Evolutionary conservation across 768 basidiomycete species (phyloP).

Genomic region (Leccinum obscurum): DNA sequence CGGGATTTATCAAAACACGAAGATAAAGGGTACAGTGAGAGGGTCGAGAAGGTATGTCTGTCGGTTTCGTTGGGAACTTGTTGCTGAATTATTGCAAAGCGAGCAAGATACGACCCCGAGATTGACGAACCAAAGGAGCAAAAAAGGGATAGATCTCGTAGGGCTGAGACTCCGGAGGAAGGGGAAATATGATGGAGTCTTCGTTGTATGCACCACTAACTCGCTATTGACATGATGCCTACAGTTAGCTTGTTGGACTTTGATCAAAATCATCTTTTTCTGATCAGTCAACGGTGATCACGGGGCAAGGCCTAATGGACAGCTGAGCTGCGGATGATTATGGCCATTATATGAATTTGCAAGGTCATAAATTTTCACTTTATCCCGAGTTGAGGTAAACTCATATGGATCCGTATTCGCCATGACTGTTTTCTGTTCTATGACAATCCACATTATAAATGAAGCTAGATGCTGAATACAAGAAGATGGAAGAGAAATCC

Average conservation of each 20-base stretch:
- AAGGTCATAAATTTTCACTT: conserved; percentile 6
- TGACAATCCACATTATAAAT: background rate
- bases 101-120: conserved; percentile 53
- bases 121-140: conserved; percentile 45
- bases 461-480: conserved; percentile 3
- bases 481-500: background rate
- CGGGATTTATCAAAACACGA: conserved; percentile 39
- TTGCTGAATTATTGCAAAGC: conserved; percentile 37
- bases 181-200: conserved; percentile 68
- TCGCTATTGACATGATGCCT: background rate
- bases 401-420: background rate
- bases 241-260: conserved; percentile 3
- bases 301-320: background rate
- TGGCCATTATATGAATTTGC: background rate
- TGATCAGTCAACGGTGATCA: conserved; percentile 1
- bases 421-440: conserved; percentile 4
- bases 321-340: background rate
- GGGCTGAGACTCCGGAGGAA: conserved; percentile 84
- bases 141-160: conserved; percentile 37
- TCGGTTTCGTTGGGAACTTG: background rate
- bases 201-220: conserved; percentile 12
- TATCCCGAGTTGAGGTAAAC: conserved; percentile 11
- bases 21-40: conserved; percentile 51
- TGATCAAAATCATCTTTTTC: conserved; percentile 1
- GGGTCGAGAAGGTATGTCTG: conserved; percentile 64